These are phyloP conservation scores for Dittrichia graveolens DNA, from an alignment of 129 eudicot genomes.

Conservation along the genomic window DNA sequence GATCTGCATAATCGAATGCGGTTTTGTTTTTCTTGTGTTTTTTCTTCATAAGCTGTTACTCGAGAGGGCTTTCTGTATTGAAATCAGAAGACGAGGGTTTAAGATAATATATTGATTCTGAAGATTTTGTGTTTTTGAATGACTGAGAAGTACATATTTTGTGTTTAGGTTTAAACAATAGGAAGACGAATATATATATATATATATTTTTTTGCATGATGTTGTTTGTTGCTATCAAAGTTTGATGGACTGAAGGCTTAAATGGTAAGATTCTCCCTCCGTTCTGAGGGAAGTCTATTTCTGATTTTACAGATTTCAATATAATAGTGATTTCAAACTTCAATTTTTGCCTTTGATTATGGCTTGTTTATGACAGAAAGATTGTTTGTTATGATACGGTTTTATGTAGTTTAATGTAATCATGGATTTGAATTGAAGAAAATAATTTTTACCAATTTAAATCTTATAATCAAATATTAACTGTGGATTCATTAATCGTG, in stretches of 20 bases:
- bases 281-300: too few relatives aligned
- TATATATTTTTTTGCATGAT: conserved; percentile 1
- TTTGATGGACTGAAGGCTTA: neutral
- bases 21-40: neutral
- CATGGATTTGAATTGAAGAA: neutral
- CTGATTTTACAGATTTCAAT: too few relatives aligned
- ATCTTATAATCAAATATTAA: neutral
- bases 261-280: neutral
- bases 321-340: too few relatives aligned
- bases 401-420: neutral
- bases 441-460: neutral
- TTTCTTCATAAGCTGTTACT: neutral
- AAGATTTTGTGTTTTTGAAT: neutral
- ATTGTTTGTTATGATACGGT: neutral
- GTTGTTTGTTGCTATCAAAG: neutral
- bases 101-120: neutral
- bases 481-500: neutral
- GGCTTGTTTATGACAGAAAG: too few relatives aligned
- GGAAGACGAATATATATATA: neutral
- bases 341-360: too few relatives aligned
- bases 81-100: conserved; percentile 8
- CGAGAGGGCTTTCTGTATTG: conserved; percentile 5
- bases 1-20: conserved; percentile 7
- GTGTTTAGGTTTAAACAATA: neutral
- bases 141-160: neutral